phyloP scores from a whole-genome alignment of 257 asterid genomes.

The Lycium barbarum region DNA sequence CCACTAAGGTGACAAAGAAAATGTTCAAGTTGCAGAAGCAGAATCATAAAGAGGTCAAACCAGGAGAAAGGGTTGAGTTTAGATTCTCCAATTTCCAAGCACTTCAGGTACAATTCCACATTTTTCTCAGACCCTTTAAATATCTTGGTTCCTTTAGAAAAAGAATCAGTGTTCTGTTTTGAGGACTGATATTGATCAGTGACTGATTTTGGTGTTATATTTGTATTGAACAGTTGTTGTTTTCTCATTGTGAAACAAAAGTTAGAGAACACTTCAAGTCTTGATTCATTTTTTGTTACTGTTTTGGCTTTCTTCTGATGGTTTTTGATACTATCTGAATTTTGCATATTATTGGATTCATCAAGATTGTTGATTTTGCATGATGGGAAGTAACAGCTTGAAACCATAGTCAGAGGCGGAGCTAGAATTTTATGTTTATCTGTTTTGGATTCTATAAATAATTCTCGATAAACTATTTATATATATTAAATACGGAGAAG shows the following conservation, averaged over 20 bases:
- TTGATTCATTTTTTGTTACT: background rate
- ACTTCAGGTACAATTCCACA: conserved; percentile 64
- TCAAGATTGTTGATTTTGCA: background rate
- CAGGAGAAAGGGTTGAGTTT: conserved; percentile 71
- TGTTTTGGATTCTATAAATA: no score
- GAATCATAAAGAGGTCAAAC: conserved; percentile 42
- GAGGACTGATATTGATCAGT: background rate
- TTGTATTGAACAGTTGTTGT: background rate
- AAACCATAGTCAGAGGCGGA: background rate
- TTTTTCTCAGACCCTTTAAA: background rate
- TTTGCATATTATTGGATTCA: background rate
- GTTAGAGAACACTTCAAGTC: background rate
- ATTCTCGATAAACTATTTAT: no score
- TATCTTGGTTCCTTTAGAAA: background rate
- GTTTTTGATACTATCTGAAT: background rate
- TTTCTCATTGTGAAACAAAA: background rate
- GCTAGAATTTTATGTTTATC: no score
- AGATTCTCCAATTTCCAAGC: conserved; percentile 89
- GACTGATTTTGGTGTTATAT: background rate
- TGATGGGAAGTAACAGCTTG: background rate
- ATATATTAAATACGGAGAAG: no score
- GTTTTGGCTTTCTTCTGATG: background rate
- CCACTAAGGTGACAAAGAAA: conserved; percentile 33
- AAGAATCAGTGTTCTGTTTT: background rate
- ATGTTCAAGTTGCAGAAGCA: conserved; percentile 80